These are phyloP conservation scores for Penicillium sp. DNA, from an alignment of 2,329 filamentous ascomycete genomes.

Conservation along the genomic window DNA sequence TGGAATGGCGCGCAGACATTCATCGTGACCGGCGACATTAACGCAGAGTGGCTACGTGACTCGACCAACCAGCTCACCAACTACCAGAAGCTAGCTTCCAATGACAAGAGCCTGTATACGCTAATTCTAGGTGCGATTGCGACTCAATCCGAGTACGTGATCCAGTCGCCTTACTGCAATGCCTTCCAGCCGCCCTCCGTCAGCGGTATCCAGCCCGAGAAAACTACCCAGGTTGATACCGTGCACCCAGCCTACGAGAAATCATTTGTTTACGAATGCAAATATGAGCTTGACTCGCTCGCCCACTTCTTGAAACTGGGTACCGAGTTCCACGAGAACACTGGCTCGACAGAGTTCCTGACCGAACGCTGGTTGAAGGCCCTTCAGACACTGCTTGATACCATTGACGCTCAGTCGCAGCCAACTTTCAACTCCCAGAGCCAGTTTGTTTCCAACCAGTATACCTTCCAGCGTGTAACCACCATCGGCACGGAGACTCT, in stretches of 20 bases:
- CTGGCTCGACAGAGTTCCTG: constrained; percentile 71
- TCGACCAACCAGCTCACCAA: constrained; percentile 90
- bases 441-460: constrained; percentile 65
- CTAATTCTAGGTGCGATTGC: constrained; percentile 91
- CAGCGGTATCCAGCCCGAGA: constrained; percentile 64
- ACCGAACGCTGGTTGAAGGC: constrained; percentile 74
- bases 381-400: constrained; percentile 65
- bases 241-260: constrained; percentile 87
- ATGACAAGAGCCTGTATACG: constrained; percentile 70
- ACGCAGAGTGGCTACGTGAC: constrained; percentile 87
- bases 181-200: constrained; percentile 93
- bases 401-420: constrained; percentile 72
- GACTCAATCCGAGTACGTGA: constrained; percentile 91
- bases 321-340: constrained; percentile 82
- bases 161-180: constrained; percentile 94
- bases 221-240: constrained; percentile 74
- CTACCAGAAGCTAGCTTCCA: constrained; percentile 79
- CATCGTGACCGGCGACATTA: constrained; percentile 88
- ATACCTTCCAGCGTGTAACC: constrained; percentile 81
- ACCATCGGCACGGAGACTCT: constrained; percentile 85
- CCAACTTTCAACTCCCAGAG: constrained; percentile 74
- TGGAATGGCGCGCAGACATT: constrained; percentile 89
- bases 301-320: constrained; percentile 82
- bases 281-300: constrained; percentile 95
- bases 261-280: constrained; percentile 88